Evolutionary conservation across 345 rosid species (phyloP), one percentile per base, ranked within the genome.

Genomic region (Trapa incisa): DNA sequence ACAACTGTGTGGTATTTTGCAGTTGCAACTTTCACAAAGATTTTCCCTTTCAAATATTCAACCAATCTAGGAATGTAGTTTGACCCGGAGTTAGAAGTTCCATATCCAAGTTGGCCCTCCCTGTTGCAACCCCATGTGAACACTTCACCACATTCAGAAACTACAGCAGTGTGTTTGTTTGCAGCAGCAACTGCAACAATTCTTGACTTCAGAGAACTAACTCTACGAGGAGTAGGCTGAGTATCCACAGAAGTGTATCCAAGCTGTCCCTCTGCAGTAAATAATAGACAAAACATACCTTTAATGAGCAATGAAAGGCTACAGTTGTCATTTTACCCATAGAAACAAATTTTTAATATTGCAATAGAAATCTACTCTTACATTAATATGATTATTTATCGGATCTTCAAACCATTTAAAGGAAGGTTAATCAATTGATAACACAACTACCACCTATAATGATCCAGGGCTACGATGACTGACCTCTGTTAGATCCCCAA

Each of bases 401-500:
- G 29, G 29, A 22, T 32, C 63, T 16, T 3, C 12, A 32, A 1
- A 8, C 33, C 10, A 32, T 6, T n/a, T 6, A 58, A 32, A 41
- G 61, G 10, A 22, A 32, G 61, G 9, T 57, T 6, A 7, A 57
- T 57, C 22, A 29, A 57, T 8, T 57, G 37, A 32, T 0, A 11
- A 1, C 15, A 58, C 36, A 10, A 35, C 5, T 2, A 10, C 29
- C 29, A 22, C 29, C 29, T 22, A 32, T 6, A 32, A 9, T 58
- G 38, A 32, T 58, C 35, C 63, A 58, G 12, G 63, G 9, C 4
- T 35, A 32, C 32, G 63, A 58, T 15, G 63, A 7, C 68, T 75
- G 84, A 89, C 99, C 99, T 86, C 99, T 87, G 79, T 91, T 94
- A 68, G 97, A 94, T 74, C 99, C 99, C 97, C 99, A 94, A 10